Base-by-base conservation (phyloP, 768 basidiomycete genomes). In the Lactifluus hygrophoroides region DNA sequence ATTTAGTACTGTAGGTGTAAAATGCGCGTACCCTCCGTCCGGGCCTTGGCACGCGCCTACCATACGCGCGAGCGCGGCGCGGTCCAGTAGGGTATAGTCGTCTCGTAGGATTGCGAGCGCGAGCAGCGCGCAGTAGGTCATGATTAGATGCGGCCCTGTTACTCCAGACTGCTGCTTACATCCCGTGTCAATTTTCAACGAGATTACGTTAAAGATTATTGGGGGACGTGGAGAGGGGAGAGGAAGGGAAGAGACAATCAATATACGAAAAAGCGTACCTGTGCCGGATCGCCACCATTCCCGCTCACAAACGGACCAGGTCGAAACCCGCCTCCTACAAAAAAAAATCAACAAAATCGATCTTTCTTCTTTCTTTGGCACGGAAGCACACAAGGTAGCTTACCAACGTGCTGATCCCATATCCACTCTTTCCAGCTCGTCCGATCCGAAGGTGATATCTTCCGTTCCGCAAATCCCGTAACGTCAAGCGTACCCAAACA, bases 81-180 rank as follows among this genome's bases (percentile, higher is more conserved):
- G 78, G 66, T 97, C 81, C 23, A 99, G 74, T 54, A 73, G 74
- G 34, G 79, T 70, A 65, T 94, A 86, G 64, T 90, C 84, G 66
- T 96, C 95, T n/a, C 88, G 80, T 25, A 99, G 77, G 61, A 96
- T 86, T 0, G 87, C 82, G 11, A 99, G 84, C 0, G 82, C 80
- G 4, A 96, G 73, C 11, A 99, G 69, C 0, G 94, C 91, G 1
- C 93, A 91, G 67, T 98, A 99, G 8, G 94, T 94, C 80, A 93
- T 90, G 54, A 96, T 91, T 16, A 97, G 74, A 69, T 97, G 88
- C 0, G 90, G 88, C 17, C 80, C 77, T 62, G 88, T 76, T 10
- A n/a, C 44, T 19, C 25, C 74, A 70, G 64, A 80, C 76, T 25
- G 70, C 66, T 21, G 63, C 66, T 73, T 74, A 5, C 9, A n/a